Conservation (phyloP, 495 filamentous ascomycete genomes). For the Polyplosphaeria fusca region DNA sequence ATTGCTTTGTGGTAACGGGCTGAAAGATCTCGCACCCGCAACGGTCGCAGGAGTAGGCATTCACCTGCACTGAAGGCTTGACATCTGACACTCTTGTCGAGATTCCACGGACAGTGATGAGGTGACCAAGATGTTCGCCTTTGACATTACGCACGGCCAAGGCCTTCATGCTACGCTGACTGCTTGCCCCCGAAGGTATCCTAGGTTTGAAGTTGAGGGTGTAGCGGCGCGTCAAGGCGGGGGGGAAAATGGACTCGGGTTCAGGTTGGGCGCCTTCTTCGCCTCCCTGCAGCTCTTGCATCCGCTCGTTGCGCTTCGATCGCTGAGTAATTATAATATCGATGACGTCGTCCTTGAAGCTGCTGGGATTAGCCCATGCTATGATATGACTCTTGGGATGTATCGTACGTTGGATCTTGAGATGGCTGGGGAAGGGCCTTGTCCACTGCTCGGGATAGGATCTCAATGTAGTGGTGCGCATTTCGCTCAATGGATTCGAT, state of each 20-base stretch:
- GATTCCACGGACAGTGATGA: slow-evolving; percentile 94
- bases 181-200: slow-evolving; percentile 65
- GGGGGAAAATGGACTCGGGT: slow-evolving; percentile 71
- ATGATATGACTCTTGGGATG: neutral
- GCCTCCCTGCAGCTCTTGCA: slow-evolving; percentile 59
- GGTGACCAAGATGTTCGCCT: slow-evolving; percentile 83
- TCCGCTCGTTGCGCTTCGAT: slow-evolving; percentile 74
- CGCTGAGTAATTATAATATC: slow-evolving; percentile 94
- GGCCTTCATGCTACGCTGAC: slow-evolving; percentile 65
- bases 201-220: slow-evolving; percentile 92
- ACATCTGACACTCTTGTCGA: slow-evolving; percentile 94
- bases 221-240: slow-evolving; percentile 89
- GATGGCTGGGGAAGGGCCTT: slow-evolving; percentile 77
- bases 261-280: slow-evolving; percentile 59
- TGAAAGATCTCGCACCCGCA: slow-evolving; percentile 98
- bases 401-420: slow-evolving; percentile 67
- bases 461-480: slow-evolving; percentile 91
- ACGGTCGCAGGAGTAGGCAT: slow-evolving; percentile 94
- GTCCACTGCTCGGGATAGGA: slow-evolving; percentile 85
- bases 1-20: slow-evolving; percentile 87
- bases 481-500: slow-evolving; percentile 84
- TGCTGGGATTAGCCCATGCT: slow-evolving; percentile 35
- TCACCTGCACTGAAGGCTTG: slow-evolving; percentile 94
- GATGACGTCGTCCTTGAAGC: slow-evolving; percentile 95
- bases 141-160: slow-evolving; percentile 89